phyloP scores from a whole-genome alignment of 2,329 filamentous ascomycete genomes.

The Paramyrothecium sp. region DNA sequence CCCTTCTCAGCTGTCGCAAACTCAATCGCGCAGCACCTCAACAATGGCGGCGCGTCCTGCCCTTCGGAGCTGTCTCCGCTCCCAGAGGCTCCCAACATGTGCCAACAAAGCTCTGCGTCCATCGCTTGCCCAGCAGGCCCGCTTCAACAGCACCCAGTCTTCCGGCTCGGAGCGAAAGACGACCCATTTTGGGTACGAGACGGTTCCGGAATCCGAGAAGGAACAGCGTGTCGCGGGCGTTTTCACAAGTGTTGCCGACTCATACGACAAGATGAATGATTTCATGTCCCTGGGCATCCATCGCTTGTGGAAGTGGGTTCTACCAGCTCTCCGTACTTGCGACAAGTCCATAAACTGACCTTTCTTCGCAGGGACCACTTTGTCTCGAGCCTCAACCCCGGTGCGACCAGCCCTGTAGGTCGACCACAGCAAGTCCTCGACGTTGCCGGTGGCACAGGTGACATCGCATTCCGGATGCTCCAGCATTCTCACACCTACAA shows the following conservation, averaged over 20 bases:
- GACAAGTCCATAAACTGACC: background rate
- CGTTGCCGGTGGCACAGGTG: conserved; percentile 93
- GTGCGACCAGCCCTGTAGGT: conserved; percentile 47
- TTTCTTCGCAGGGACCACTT: conserved; percentile 69
- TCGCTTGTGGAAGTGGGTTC: conserved; percentile 76
- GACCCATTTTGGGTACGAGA: conserved; percentile 83
- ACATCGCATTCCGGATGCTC: conserved; percentile 96
- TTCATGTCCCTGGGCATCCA: conserved; percentile 98
- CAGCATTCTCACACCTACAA: conserved; percentile 83
- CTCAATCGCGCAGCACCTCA: background rate
- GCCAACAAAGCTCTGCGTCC: conserved; percentile 16
- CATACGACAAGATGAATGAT: conserved; percentile 98
- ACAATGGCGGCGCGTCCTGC: conserved; percentile 27
- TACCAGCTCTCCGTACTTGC: too few relatives aligned
- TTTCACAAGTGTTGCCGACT: conserved; percentile 91
- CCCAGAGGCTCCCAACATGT: conserved; percentile 14
- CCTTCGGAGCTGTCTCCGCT: conserved; percentile 23
- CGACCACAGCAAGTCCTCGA: conserved; percentile 77
- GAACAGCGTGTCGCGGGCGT: conserved; percentile 71
- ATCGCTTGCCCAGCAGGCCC: conserved; percentile 25
- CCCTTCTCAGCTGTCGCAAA: background rate
- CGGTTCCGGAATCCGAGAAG: conserved; percentile 79
- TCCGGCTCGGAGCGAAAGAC: conserved; percentile 58
- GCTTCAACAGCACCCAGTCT: conserved; percentile 18
- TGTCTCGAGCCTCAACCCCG: conserved; percentile 86